phyloP scores from a whole-genome alignment of 352 stramenopile species.

The Blastocystis sp. region DNA sequence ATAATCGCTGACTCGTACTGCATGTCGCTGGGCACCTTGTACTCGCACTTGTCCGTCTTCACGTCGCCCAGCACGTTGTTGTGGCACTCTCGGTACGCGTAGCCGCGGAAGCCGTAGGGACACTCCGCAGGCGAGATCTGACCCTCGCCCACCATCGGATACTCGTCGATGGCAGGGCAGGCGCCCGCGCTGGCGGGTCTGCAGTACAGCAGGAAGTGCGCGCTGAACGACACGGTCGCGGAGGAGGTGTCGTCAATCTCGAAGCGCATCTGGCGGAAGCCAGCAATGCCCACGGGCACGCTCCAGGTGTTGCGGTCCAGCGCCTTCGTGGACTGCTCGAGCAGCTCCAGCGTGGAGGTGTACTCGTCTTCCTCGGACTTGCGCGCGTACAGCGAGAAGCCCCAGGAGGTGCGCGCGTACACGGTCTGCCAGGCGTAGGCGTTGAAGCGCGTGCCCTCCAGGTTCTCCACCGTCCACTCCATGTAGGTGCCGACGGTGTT shows the following conservation, averaged over 20 bases:
- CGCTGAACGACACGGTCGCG: background rate
- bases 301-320: slow-evolving; percentile 5
- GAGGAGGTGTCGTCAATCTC: slow-evolving; percentile 2
- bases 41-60: background rate
- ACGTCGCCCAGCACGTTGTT: slow-evolving; percentile 10
- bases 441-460: slow-evolving; percentile 42
- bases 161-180: slow-evolving; percentile 2
- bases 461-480: slow-evolving; percentile 52
- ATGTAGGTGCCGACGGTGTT: background rate
- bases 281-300: slow-evolving; percentile 29
- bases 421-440: slow-evolving; percentile 25
- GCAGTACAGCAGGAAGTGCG: slow-evolving; percentile 9
- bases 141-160: slow-evolving; percentile 21
- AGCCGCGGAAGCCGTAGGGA: slow-evolving; percentile 5
- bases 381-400: slow-evolving; percentile 25
- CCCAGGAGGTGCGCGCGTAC: slow-evolving; percentile 15
- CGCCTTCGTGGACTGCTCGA: slow-evolving; percentile 1
- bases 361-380: slow-evolving; percentile 25
- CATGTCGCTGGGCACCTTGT: background rate
- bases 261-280: slow-evolving; percentile 1
- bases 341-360: background rate
- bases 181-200: background rate
- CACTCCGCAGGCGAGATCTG: slow-evolving; percentile 30
- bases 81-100: background rate
- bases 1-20: background rate